phyloP scores from a whole-genome alignment of 495 filamentous ascomycete species.

The Daldinia grandis region DNA sequence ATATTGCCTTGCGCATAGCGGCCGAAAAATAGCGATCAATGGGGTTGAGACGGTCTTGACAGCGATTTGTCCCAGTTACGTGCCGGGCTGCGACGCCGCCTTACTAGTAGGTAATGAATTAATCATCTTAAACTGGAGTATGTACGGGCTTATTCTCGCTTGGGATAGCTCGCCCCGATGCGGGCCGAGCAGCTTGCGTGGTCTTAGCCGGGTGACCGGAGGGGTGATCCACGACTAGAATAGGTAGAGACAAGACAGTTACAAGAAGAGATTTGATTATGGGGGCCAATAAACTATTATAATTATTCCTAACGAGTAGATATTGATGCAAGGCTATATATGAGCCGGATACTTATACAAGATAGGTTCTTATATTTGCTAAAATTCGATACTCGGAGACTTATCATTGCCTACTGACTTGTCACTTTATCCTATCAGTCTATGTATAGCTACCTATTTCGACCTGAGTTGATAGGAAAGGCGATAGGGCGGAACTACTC shows the following conservation, averaged over 20 bases:
- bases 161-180: slow-evolving; percentile 9
- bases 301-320: not conserved
- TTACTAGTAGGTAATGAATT: slow-evolving; percentile 7
- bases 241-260: not conserved
- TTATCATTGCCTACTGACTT: not conserved
- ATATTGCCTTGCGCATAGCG: slow-evolving; percentile 13
- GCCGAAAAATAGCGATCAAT: slow-evolving; percentile 28
- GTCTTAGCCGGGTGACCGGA: slow-evolving; percentile 14
- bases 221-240: not conserved
- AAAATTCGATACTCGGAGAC: not conserved
- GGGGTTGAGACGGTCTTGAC: slow-evolving; percentile 5
- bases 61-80: slow-evolving; percentile 7
- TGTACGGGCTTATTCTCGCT: not conserved
- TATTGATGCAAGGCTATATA: not conserved
- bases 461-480: slow-evolving; percentile 1
- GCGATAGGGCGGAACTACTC: slow-evolving; percentile 24
- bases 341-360: not conserved
- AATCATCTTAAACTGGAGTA: not conserved
- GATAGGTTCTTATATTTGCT: not conserved
- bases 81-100: slow-evolving; percentile 10
- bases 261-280: not conserved
- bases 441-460: not conserved
- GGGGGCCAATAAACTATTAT: not conserved
- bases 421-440: not conserved
- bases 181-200: slow-evolving; percentile 11